phyloP scores from a whole-genome alignment of 176 grass and related monocot species.

The Melocanna baccifera region DNA sequence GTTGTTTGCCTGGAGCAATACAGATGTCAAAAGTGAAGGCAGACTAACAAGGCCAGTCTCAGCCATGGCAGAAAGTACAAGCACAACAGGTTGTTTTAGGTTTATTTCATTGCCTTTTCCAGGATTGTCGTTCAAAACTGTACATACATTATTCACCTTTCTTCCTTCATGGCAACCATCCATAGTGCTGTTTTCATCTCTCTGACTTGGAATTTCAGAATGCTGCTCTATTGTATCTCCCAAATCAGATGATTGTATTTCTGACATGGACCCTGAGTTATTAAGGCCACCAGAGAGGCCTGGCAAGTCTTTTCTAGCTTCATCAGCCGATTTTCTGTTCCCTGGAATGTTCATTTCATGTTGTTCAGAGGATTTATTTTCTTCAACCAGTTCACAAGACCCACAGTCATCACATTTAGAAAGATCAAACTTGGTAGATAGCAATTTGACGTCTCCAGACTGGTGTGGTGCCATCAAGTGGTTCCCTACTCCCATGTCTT shows the following conservation, averaged over 20 bases:
- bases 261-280: constrained; percentile 22
- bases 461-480: constrained; percentile 37
- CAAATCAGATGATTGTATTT: constrained; percentile 30
- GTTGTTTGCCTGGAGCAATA: constrained; percentile 95
- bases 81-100: constrained; percentile 67
- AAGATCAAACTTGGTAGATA: constrained; percentile 14
- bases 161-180: constrained; percentile 49
- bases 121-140: constrained; percentile 16
- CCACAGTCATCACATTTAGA: constrained; percentile 6
- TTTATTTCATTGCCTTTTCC: constrained; percentile 54
- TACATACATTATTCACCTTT: constrained; percentile 36
- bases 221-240: constrained; percentile 17
- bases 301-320: constrained; percentile 40
- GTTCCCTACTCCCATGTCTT: constrained; percentile 33
- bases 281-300: constrained; percentile 25
- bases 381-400: constrained; percentile 35
- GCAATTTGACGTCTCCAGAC: constrained; percentile 41
- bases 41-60: constrained; percentile 94
- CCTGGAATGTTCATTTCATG: constrained; percentile 12
- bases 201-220: constrained; percentile 34
- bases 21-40: constrained; percentile 89
- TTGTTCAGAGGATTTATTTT: constrained; percentile 35
- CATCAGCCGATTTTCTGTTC: constrained; percentile 20
- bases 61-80: constrained; percentile 91
- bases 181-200: constrained; percentile 46